phyloP scores from a whole-genome alignment of 208 protist genomes.

The Angomonas ambiguus region DNA sequence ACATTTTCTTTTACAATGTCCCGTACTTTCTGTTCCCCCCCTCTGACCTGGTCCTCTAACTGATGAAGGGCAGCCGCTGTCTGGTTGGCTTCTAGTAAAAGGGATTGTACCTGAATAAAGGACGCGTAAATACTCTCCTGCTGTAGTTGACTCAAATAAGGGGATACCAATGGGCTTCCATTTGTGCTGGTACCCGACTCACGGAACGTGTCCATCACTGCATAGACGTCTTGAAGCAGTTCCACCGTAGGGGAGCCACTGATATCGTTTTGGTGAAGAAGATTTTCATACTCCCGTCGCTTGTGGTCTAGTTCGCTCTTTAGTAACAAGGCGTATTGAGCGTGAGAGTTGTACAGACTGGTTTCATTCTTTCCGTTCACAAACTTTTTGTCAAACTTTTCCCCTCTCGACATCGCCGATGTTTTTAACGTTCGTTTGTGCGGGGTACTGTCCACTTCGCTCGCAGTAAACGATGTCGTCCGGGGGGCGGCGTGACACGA shows the following conservation, averaged over 20 bases:
- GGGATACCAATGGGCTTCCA: not conserved
- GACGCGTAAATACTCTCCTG: not conserved
- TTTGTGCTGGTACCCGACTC: not conserved
- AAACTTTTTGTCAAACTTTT: constrained; percentile 58
- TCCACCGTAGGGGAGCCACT: constrained; percentile 2
- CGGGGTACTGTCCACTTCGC: not conserved
- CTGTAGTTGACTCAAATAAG: not conserved
- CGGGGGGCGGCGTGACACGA: not conserved
- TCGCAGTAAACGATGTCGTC: not conserved
- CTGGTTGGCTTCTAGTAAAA: constrained; percentile 8
- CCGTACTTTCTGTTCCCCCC: constrained; percentile 26
- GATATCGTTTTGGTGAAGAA: constrained; percentile 13
- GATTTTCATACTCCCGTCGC: constrained; percentile 48
- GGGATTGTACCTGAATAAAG: not conserved
- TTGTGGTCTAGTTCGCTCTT: constrained; percentile 69
- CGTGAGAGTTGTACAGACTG: constrained; percentile 63
- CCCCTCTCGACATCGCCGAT: constrained; percentile 16
- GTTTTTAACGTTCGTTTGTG: not conserved
- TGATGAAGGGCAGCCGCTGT: constrained; percentile 23
- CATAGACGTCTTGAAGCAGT: not conserved
- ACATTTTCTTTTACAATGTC: constrained; percentile 38
- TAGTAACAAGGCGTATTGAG: constrained; percentile 69
- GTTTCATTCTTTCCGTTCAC: constrained; percentile 82
- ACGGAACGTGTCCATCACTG: not conserved
- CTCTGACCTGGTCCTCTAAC: constrained; percentile 23